Conservation (phyloP, 768 basidiomycete genomes). For the Pisolithus microcarpus region DNA sequence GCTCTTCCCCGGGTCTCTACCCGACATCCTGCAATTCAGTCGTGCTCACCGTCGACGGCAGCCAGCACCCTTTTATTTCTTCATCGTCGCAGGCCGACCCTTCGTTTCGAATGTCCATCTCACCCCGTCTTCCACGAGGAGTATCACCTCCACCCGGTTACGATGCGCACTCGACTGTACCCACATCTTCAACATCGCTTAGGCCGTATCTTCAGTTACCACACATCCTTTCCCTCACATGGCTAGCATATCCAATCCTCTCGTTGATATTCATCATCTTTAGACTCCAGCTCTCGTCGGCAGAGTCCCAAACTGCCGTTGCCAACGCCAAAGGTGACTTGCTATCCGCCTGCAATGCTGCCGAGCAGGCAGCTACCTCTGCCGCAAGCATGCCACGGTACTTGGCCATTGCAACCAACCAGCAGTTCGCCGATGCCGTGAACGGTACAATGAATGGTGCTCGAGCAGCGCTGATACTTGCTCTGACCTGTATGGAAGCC, state of each 20-base stretch:
- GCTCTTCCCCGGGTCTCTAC: conserved; percentile 10
- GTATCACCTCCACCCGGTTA: conserved; percentile 48
- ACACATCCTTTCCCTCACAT: conserved; percentile 78
- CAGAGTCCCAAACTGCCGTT: conserved; percentile 59
- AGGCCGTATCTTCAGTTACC: conserved; percentile 79
- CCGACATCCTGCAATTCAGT: conserved; percentile 1
- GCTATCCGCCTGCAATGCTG: conserved; percentile 79
- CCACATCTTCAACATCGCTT: conserved; percentile 34
- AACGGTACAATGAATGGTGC: conserved; percentile 76
- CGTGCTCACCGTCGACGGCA: conserved; percentile 8
- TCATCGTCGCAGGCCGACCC: conserved; percentile 34
- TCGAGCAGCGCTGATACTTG: conserved; percentile 60
- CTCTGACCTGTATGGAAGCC: conserved; percentile 79
- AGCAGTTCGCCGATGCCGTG: conserved; percentile 68
- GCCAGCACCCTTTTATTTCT: conserved; percentile 1
- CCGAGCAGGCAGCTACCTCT: conserved; percentile 73
- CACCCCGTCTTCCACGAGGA: conserved; percentile 22
- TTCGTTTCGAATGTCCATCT: conserved; percentile 21
- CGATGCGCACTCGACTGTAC: conserved; percentile 39
- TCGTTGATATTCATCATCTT: conserved; percentile 86
- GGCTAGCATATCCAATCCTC: conserved; percentile 87
- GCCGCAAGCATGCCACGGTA: conserved; percentile 86
- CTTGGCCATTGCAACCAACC: conserved; percentile 78
- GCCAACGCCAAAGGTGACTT: conserved; percentile 66
- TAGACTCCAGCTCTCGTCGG: conserved; percentile 67